Percentiles rank a stretch among this genome's conserved stretches.
phyloP scores from a whole-genome alignment of 108 stramenopile genomes.

The Seminavis robusta region DNA sequence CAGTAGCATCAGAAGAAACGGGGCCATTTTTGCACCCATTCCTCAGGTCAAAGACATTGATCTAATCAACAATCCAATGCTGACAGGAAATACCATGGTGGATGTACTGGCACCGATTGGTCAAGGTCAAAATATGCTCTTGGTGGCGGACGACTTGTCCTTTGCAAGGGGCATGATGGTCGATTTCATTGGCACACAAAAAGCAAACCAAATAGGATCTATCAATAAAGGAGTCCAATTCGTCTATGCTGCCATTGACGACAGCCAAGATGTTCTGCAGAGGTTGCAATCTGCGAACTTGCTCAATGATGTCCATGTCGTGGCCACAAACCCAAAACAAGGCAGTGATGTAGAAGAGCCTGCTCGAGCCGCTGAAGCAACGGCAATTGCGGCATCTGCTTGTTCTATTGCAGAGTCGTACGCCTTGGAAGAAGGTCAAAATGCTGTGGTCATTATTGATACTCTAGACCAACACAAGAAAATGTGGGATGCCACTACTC shows the following conservation, averaged over 20 bases:
- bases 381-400: conserved; percentile 66
- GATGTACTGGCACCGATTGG: conserved; percentile 87
- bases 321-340: conserved; percentile 24
- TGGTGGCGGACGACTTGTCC: conserved; percentile 61
- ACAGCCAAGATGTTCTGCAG: conserved; percentile 23
- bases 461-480: conserved; percentile 76
- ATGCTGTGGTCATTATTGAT: conserved; percentile 80
- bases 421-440: conserved; percentile 59
- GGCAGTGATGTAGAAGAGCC: conserved; percentile 13
- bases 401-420: conserved; percentile 76
- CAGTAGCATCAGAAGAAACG: conserved; percentile 1
- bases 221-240: conserved; percentile 36
- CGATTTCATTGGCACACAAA: conserved; percentile 35
- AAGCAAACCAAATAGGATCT: background rate
- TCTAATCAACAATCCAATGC: conserved; percentile 76
- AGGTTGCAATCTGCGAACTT: conserved; percentile 45
- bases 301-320: conserved; percentile 46
- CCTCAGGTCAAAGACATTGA: conserved; percentile 82
- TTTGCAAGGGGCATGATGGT: conserved; percentile 36
- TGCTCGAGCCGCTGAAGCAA: conserved; percentile 47
- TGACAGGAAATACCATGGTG: conserved; percentile 83
- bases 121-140: conserved; percentile 87
- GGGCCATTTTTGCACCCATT: conserved; percentile 78
- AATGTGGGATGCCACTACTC: conserved; percentile 83
- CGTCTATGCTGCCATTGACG: conserved; percentile 64